A percentile compares a stretch with the other conserved stretches of the same genome.
Evolutionary conservation across 78 protist species (phyloP).

Genomic region (Dictyostelium firmibasis): DNA sequence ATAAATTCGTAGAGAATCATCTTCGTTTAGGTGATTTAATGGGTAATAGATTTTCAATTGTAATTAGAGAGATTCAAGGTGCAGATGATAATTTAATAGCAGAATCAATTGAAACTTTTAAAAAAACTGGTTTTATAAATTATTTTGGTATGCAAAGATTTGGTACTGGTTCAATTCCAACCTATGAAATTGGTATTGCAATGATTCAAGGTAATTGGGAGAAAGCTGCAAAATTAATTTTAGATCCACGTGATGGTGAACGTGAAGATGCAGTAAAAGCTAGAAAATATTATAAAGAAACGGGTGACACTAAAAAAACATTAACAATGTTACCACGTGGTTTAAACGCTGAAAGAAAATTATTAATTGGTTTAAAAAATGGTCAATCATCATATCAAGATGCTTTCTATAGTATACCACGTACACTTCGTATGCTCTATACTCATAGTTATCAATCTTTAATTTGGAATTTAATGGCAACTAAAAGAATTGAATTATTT

Average conservation of each 20-base stretch:
- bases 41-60: conserved; percentile 88
- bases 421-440: conserved; percentile 77
- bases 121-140: conserved; percentile 83
- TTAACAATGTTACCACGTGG: conserved; percentile 7
- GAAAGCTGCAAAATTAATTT: conserved; percentile 38
- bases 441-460: conserved; percentile 83
- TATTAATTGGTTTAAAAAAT: conserved; percentile 16
- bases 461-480: conserved; percentile 85
- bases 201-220: conserved; percentile 71
- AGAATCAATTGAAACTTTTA: conserved; percentile 20
- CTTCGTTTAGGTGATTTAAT: conserved; percentile 75
- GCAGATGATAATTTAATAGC: conserved; percentile 10
- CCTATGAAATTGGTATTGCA: conserved; percentile 80
- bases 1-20: conserved; percentile 23
- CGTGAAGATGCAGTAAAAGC: conserved; percentile 10
- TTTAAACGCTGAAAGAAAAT: background rate
- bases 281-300: conserved; percentile 22
- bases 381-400: conserved; percentile 5
- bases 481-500: conserved; percentile 73
- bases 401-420: conserved; percentile 51
- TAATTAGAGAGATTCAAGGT: conserved; percentile 81
- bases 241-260: conserved; percentile 78
- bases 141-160: conserved; percentile 91
- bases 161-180: conserved; percentile 84
- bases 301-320: conserved; percentile 22